phyloP scores from a whole-genome alignment of 2,329 filamentous ascomycete genomes.

The Pyrenochaeta sp. region DNA sequence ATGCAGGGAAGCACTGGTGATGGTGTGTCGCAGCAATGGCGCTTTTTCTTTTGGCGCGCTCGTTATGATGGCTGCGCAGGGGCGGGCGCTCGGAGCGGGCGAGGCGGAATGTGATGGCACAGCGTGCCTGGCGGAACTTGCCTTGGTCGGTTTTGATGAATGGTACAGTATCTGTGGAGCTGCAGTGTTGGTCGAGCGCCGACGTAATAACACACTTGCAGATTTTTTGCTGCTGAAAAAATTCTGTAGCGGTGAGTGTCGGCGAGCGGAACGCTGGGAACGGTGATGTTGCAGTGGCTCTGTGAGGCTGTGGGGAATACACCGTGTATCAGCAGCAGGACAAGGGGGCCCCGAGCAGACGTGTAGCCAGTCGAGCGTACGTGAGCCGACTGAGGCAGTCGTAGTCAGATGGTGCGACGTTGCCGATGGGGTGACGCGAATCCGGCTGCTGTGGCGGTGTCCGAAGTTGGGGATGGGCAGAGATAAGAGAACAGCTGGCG shows the following conservation, averaged over 20 bases:
- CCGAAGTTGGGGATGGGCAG: slow-evolving; percentile 9
- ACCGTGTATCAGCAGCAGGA: slow-evolving; percentile 17
- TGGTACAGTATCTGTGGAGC: slow-evolving; percentile 17
- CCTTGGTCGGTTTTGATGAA: slow-evolving; percentile 5
- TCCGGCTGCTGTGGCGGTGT: slow-evolving; percentile 6
- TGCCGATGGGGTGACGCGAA: slow-evolving; percentile 9
- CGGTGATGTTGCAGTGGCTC: slow-evolving; percentile 20
- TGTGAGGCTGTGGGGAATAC: slow-evolving; percentile 27
- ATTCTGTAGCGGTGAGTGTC: slow-evolving; percentile 34
- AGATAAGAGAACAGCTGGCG: slow-evolving; percentile 7
- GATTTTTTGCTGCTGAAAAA: slow-evolving; percentile 30
- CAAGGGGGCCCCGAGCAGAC: slow-evolving; percentile 14
- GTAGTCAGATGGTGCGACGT: slow-evolving; percentile 18
- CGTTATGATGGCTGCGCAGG: slow-evolving; percentile 1
- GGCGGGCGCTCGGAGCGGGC: neutral
- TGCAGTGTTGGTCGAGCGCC: slow-evolving; percentile 19
- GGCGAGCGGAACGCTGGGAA: slow-evolving; percentile 19
- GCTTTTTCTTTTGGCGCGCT: slow-evolving; percentile 10
- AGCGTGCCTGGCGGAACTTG: slow-evolving; percentile 23
- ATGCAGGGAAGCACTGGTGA: slow-evolving; percentile 21
- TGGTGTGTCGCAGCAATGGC: slow-evolving; percentile 14
- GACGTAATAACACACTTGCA: slow-evolving; percentile 20
- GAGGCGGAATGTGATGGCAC: slow-evolving; percentile 14
- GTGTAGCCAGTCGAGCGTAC: slow-evolving; percentile 11
- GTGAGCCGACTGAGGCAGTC: slow-evolving; percentile 21